Base-by-base conservation (phyloP, 2,329 filamentous ascomycete genomes). In the Lomentospora prolificans region DNA sequence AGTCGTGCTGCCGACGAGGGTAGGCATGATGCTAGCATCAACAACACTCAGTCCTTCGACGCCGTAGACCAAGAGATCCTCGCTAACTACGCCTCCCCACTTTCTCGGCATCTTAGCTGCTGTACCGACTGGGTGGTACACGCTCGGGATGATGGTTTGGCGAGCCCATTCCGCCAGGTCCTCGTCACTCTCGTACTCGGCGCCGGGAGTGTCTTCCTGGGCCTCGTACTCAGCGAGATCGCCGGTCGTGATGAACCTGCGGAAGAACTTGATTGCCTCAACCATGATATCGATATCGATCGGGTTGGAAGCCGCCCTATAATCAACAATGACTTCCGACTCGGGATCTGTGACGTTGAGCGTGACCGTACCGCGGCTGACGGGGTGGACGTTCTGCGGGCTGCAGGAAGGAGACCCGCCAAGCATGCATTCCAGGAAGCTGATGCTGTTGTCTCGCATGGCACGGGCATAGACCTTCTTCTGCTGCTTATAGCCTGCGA, bases 351-450 rank as follows among this genome's bases (percentile, higher is more conserved):
- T 50, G 0, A 59, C 57, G 55, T 66, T 61, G 28, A 65, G 57
- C 3, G 58, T 53, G 17, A 64, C 60, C n/a, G 55, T 62, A 46
- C 62, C 63, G 27, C 60, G 62, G 7, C 60, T 63, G 24, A 61
- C 57, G 31, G 59, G 58, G 55, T 64, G 63, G 10, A 64, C 56
- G 50, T 62, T 63, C 55, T 63, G 59, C 39, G 62, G 59, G 7
- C 58, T 61, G 19, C 62, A 61, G 1, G 61, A 59, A 3, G 63
- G 61, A 7, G 27, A 24, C 0, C 59, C 58, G 53, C 58, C 57
- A 50, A 62, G 75, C 60, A 78, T 78, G 36, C 78, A 69, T 51
- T 66, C 67, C 51, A 74, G 76, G 63, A 78, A 72, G 59, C 73
- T 72, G 3, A 66, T 60, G 14, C 60, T 58, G 36, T 58, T 58